Conservation (phyloP, 768 basidiomycete genomes). For the Lentinula guzmanii region DNA sequence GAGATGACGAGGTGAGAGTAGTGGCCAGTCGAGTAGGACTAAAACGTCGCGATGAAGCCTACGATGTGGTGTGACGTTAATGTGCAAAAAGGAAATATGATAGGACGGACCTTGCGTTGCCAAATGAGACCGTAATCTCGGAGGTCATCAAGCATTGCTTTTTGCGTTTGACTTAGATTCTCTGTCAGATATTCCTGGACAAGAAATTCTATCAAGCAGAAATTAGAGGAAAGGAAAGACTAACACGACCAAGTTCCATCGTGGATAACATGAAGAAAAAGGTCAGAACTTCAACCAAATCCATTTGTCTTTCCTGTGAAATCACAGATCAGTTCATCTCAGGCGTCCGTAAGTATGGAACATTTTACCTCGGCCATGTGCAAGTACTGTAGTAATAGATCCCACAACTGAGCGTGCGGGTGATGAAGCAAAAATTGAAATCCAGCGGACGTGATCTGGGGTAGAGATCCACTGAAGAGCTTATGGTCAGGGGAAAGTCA, state of each 20-base stretch:
- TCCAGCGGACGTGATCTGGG: constrained; percentile 87
- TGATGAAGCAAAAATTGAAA: constrained; percentile 96
- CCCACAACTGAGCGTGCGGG: constrained; percentile 94
- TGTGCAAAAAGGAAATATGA: constrained; percentile 12
- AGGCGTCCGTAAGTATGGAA: constrained; percentile 10
- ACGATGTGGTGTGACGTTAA: constrained; percentile 15
- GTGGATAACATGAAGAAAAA: constrained; percentile 97
- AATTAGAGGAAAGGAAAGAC: constrained; percentile 12
- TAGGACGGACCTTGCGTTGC: constrained; percentile 60
- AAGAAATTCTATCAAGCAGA: not conserved
- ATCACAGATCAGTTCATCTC: constrained; percentile 9
- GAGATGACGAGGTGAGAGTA: constrained; percentile 87
- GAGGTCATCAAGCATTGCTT: constrained; percentile 86
- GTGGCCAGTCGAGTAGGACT: constrained; percentile 93
- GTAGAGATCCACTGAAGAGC: constrained; percentile 40
- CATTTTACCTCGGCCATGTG: constrained; percentile 70
- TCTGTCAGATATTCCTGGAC: constrained; percentile 85
- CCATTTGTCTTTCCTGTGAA: constrained; percentile 76
- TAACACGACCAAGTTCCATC: constrained; percentile 87
- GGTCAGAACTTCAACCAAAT: constrained; percentile 87
- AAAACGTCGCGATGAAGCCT: constrained; percentile 75
- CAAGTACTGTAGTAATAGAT: constrained; percentile 85
- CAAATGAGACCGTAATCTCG: constrained; percentile 93
- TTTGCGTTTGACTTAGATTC: constrained; percentile 70
- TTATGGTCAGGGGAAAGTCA: constrained; percentile 8